Percentiles rank a stretch among this genome's conserved stretches.
Conservation (phyloP, 495 filamentous ascomycete species). For the Lineolata rhizophorae region DNA sequence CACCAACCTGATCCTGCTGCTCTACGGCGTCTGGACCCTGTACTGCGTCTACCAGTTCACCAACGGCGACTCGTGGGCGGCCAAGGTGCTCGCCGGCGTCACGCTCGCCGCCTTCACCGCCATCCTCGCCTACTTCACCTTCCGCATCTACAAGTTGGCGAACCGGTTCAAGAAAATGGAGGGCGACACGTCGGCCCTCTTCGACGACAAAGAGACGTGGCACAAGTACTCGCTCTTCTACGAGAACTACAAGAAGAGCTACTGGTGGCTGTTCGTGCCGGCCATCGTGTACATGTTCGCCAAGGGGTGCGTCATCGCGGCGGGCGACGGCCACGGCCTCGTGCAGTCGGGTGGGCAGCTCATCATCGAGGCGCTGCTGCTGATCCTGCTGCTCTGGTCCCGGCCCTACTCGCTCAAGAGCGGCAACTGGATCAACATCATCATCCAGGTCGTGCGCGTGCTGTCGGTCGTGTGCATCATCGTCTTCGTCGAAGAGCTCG, state of each 20-base stretch:
- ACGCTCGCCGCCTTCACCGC: slow-evolving; percentile 64
- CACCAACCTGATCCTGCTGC: slow-evolving; percentile 71
- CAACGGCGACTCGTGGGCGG: slow-evolving; percentile 87
- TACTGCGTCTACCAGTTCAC: slow-evolving; percentile 95
- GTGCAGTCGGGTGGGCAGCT: slow-evolving; percentile 59
- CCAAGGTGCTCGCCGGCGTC: slow-evolving; percentile 61
- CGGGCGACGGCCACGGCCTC: slow-evolving; percentile 68
- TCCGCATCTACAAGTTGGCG: slow-evolving; percentile 61
- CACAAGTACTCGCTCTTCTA: slow-evolving; percentile 94
- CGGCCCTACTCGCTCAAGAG: slow-evolving; percentile 70
- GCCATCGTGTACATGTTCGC: slow-evolving; percentile 81
- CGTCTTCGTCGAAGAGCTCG: slow-evolving; percentile 84
- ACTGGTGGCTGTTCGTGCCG: slow-evolving; percentile 94
- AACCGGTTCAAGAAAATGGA: slow-evolving; percentile 47
- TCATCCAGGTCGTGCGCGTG: slow-evolving; percentile 86
- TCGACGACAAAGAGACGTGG: slow-evolving; percentile 80
- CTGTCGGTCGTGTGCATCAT: slow-evolving; percentile 76
- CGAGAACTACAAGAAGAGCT: slow-evolving; percentile 75
- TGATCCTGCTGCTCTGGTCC: slow-evolving; percentile 55
- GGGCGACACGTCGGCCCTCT: slow-evolving; percentile 52
- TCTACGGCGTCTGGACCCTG: slow-evolving; percentile 88
- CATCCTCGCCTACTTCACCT: slow-evolving; percentile 55
- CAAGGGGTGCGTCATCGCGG: slow-evolving; percentile 74
- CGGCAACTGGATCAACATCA: slow-evolving; percentile 80
- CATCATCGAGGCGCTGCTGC: slow-evolving; percentile 50